phyloP scores from a whole-genome alignment of 129 eudicot species.

The Dittrichia graveolens region DNA sequence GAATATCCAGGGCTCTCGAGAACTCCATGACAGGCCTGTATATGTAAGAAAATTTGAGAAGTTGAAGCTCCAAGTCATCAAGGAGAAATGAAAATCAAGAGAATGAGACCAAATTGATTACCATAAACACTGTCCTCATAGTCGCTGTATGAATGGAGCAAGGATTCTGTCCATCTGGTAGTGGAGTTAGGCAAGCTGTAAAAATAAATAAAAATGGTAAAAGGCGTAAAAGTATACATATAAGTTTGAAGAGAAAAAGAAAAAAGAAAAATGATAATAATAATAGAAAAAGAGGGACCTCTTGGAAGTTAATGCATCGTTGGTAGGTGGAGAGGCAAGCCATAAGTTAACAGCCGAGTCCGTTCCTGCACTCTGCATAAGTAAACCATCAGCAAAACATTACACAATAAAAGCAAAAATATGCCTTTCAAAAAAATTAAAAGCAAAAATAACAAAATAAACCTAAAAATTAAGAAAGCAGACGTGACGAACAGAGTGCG shows the following conservation, averaged over 20 bases:
- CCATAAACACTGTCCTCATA: conserved; percentile 99
- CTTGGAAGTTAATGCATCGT: conserved; percentile 44
- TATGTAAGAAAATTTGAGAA: conserved; percentile 22
- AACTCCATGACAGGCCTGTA: conserved; percentile 94
- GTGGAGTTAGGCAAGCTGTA: conserved; percentile 51
- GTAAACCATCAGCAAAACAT: conserved; percentile 26
- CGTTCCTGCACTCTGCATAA: conserved; percentile 93
- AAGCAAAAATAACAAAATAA: neutral
- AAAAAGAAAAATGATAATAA: neutral
- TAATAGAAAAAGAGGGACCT: conserved; percentile 44
- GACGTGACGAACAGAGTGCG: too few species aligned
- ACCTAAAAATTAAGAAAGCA: neutral
- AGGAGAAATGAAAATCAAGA: neutral
- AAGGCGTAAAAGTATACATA: neutral
- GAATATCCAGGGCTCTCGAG: conserved; percentile 87
- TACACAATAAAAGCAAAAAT: neutral
- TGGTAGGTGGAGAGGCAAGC: conserved; percentile 59
- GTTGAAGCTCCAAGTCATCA: conserved; percentile 15
- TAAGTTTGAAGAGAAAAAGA: neutral
- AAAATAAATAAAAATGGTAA: conserved; percentile 17
- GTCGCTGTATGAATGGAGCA: conserved; percentile 78
- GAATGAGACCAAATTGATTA: conserved; percentile 28
- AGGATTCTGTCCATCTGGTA: conserved; percentile 51
- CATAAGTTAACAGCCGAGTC: conserved; percentile 95
- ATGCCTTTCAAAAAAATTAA: too few species aligned